Percentiles rank a stretch among this genome's conserved stretches.
Conservation (phyloP, 805 yeast species). For the Spathaspora gorwiae region DNA sequence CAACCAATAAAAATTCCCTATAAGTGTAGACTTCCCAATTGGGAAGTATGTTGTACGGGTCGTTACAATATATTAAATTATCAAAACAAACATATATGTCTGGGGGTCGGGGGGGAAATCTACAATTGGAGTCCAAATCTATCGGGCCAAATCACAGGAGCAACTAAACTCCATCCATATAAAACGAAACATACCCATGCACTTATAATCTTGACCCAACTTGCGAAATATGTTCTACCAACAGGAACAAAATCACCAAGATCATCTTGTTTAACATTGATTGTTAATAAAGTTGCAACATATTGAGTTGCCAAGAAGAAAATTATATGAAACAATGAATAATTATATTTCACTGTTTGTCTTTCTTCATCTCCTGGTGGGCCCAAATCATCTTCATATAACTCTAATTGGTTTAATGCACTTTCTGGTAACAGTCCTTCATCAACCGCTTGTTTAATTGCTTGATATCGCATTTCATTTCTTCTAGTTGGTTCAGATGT, state of each 20-base stretch:
- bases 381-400: constrained; percentile 43
- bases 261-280: constrained; percentile 81
- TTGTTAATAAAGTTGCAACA: constrained; percentile 88
- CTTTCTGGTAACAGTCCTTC: constrained; percentile 93
- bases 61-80: no score
- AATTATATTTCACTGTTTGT: constrained; percentile 70
- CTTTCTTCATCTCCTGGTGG: constrained; percentile 51
- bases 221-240: constrained; percentile 91
- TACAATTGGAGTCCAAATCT: constrained; percentile 51
- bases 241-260: constrained; percentile 92
- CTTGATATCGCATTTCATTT: constrained; percentile 77
- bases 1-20: constrained; percentile 10
- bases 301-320: constrained; percentile 96
- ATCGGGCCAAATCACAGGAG: constrained; percentile 89
- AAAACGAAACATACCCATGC: constrained; percentile 87
- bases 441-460: constrained; percentile 90
- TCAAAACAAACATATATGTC: not conserved
- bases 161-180: constrained; percentile 87
- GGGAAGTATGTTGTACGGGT: constrained; percentile 10
- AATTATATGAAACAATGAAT: constrained; percentile 81
- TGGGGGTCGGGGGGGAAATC: no score
- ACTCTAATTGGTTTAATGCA: constrained; percentile 74
- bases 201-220: constrained; percentile 89
- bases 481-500: constrained; percentile 48
- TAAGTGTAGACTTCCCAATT: constrained; percentile 19